Evolutionary conservation across 2,329 filamentous ascomycete genomes (phyloP).

Genomic region (Verticillium nonalfalfae): DNA sequence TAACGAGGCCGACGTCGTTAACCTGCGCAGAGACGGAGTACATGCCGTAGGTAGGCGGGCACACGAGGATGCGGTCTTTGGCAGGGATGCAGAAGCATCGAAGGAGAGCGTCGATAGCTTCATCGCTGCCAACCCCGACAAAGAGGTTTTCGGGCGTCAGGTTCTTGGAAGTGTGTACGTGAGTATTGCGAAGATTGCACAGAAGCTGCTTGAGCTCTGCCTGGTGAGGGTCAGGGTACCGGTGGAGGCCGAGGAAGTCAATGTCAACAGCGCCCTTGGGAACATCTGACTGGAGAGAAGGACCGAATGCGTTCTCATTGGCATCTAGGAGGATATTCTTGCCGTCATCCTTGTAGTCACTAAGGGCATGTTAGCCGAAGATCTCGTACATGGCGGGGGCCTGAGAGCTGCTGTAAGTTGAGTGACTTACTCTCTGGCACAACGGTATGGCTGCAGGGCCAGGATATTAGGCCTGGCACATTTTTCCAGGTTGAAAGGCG

Average conservation of each 20-base stretch:
- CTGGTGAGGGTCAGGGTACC: conserved; percentile 97
- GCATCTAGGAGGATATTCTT: conserved; percentile 94
- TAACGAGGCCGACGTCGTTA: conserved; percentile 83
- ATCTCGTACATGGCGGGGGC: neutral
- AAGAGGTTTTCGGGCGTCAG: conserved; percentile 82
- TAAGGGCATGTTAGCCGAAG: conserved; percentile 28
- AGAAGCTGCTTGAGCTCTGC: conserved; percentile 76
- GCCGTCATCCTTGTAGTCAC: conserved; percentile 98
- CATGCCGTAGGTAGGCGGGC: conserved; percentile 98
- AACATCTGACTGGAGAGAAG: conserved; percentile 56
- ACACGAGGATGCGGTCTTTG: conserved; percentile 84
- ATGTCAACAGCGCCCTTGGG: conserved; percentile 50
- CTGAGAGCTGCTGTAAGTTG: neutral
- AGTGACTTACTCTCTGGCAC: conserved; percentile 66
- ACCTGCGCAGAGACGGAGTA: conserved; percentile 91
- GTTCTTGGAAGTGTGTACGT: conserved; percentile 67
- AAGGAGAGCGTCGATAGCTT: conserved; percentile 91
- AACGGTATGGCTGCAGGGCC: conserved; percentile 71
- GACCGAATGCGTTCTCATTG: conserved; percentile 95
- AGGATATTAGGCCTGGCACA: conserved; percentile 75
- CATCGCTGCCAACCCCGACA: conserved; percentile 91
- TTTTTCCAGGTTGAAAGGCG: conserved; percentile 64
- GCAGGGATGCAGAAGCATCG: conserved; percentile 89
- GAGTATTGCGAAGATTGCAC: conserved; percentile 80
- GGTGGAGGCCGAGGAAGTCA: conserved; percentile 68